These are phyloP conservation scores for Amaranthus cruentus DNA, from an alignment of 148 eudicot genomes.

Conservation along the genomic window DNA sequence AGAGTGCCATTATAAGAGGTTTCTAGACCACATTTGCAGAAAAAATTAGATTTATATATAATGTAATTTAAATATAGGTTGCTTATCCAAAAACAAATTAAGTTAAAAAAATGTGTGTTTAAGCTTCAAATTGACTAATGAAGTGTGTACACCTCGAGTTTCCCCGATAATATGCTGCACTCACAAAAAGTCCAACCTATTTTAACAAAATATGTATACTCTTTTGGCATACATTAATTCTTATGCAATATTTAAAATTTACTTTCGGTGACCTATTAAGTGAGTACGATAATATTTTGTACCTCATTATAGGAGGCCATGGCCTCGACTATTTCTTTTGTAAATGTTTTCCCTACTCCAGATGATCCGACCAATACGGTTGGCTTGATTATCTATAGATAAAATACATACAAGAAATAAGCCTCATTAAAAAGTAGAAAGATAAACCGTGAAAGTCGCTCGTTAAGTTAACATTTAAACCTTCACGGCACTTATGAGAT, in stretches of 20 bases:
- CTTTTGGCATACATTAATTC: no score
- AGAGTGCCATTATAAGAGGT: constrained; percentile 92
- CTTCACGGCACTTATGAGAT: constrained; percentile 77
- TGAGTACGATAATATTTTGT: not conserved
- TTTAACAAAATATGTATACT: no score
- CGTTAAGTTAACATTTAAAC: constrained; percentile 26
- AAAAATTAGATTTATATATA: constrained; percentile 1
- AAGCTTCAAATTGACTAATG: not conserved
- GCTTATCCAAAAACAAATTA: no score
- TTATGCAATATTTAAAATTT: no score
- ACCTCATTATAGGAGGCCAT: constrained; percentile 81
- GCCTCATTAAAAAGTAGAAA: not conserved
- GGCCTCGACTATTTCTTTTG: constrained; percentile 83
- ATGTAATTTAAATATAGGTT: no score
- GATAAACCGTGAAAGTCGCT: not conserved
- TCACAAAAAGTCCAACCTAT: no score
- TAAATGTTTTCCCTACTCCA: constrained; percentile 80
- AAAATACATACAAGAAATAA: not conserved
- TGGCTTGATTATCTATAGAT: constrained; percentile 68
- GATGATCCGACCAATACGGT: constrained; percentile 81
- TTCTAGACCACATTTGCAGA: constrained; percentile 39
- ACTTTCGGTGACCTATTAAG: no score
- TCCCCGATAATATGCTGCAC: no score
- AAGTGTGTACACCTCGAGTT: no score
- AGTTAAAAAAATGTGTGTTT: not conserved